phyloP scores from a whole-genome alignment of 257 asterid species.

The Nicotiana tabacum region DNA sequence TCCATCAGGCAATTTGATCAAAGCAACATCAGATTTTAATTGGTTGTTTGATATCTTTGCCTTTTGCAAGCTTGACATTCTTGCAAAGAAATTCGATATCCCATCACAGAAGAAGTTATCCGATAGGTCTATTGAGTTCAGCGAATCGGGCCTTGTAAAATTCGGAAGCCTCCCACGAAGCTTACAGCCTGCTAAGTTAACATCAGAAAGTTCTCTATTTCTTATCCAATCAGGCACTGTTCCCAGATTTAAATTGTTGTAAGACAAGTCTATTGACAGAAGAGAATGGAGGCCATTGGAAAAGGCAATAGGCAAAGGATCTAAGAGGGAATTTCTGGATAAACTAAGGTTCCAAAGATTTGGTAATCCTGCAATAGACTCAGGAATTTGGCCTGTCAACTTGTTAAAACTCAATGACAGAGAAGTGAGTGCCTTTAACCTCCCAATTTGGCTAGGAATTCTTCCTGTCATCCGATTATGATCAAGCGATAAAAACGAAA shows the following conservation, averaged over 20 bases:
- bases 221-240: constrained; percentile 70
- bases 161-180: constrained; percentile 65
- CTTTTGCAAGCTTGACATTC: constrained; percentile 45
- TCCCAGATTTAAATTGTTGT: constrained; percentile 55
- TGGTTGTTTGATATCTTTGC: constrained; percentile 63
- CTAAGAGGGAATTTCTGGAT: constrained; percentile 52
- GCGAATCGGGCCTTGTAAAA: constrained; percentile 60
- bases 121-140: constrained; percentile 68
- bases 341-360: constrained; percentile 76
- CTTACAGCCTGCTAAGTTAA: constrained; percentile 69
- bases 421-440: constrained; percentile 52
- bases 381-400: constrained; percentile 75
- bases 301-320: constrained; percentile 64
- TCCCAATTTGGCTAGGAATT: constrained; percentile 61
- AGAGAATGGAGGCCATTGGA: constrained; percentile 53
- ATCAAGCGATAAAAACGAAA: constrained; percentile 68
- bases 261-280: constrained; percentile 71
- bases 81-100: constrained; percentile 45
- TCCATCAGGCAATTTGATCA: constrained; percentile 55
- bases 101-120: constrained; percentile 66
- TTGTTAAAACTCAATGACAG: constrained; percentile 58
- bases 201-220: constrained; percentile 55
- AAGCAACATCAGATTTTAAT: constrained; percentile 49
- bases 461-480: constrained; percentile 60
- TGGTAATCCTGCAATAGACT: constrained; percentile 47